Percentiles rank a stretch among this genome's conserved stretches.
Conservation (phyloP, 371 early-diverging fungal genomes). For the Batkoa obscura region DNA sequence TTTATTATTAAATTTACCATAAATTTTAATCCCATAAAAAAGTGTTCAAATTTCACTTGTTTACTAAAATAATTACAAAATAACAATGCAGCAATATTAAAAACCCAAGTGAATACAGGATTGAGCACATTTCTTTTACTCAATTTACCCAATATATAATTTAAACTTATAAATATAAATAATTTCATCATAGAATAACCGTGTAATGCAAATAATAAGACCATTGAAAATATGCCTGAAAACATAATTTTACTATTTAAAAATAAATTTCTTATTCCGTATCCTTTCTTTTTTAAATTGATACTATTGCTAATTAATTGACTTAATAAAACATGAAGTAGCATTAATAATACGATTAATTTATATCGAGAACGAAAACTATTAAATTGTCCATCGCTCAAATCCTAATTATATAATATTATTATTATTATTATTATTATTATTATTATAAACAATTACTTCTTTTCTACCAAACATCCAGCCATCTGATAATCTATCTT, state of each 20-base stretch:
- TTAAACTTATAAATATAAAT: constrained; percentile 26
- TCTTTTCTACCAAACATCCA: constrained; percentile 30
- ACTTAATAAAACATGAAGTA: constrained; percentile 23
- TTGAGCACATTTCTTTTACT: constrained; percentile 27
- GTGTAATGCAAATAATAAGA: constrained; percentile 34
- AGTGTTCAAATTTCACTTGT: constrained; percentile 36
- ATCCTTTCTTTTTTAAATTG: constrained; percentile 10
- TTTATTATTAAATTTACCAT: constrained; percentile 23
- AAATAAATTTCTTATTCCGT: constrained; percentile 11
- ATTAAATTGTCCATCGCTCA: constrained; percentile 68
- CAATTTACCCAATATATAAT: constrained; percentile 36
- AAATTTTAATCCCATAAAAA: constrained; percentile 37
- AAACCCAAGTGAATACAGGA: constrained; percentile 57
- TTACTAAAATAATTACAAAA: constrained; percentile 42
- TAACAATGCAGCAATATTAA: constrained; percentile 53
- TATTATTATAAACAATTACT: constrained; percentile 17
- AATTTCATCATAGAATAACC: constrained; percentile 58
- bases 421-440: neutral
- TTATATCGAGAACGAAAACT: constrained; percentile 58
- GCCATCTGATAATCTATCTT: constrained; percentile 14
- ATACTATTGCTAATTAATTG: constrained; percentile 13
- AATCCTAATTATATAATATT: constrained; percentile 26
- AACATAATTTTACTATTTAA: constrained; percentile 18
- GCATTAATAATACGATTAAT: constrained; percentile 26
- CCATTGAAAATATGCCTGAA: constrained; percentile 33